Base-by-base conservation (phyloP, 139 green algal genomes). In the Tetradesmus obliquus region DNA sequence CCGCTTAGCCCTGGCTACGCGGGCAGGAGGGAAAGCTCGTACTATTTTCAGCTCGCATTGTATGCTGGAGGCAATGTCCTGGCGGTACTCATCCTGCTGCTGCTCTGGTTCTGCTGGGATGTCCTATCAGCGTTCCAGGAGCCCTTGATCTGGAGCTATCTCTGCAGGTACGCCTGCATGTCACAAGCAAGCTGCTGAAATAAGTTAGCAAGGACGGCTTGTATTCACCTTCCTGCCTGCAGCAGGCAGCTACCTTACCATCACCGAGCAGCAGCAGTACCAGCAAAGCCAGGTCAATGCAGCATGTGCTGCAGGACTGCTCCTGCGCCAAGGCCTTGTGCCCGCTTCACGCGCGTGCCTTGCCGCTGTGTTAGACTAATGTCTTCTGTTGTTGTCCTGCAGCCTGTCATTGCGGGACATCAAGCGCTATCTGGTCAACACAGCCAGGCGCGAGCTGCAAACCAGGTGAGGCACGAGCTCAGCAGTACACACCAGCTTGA, bases 81-180 rank as follows among this genome's bases (percentile, higher is more conserved):
- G 2, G 93, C 93, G 9, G 79, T 95, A 0, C 5, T 85, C 9
- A 74, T 97, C 13, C 55, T 82, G 8, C 72, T 96, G 45, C 88
- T 95, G 9, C 53, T 96, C 12, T 97, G 92, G 89, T 88, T 93
- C 62, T 76, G 94, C n/a, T 95, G 91, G 89, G 71, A 89, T 32
- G 82, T 97, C 8, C 57, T 96, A 55, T 81, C 88, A 3, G 93
- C 93, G 13, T 97, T 96, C 72, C 85, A 90, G 5, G 94, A 95
- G 76, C 82, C 93, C 5, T 90, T 97, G 84, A 84, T 97, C 12
- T 97, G 95, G 84, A 94, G 94, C 0, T 91, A 95, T 55, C 92
- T 97, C 5, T 95, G 91, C 66, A 76, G 66, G 66, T 76, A 76
- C 5, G 66, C 32, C 32, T 45, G 32, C 32, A 45, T 45, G 12